Evolutionary conservation across 805 yeast species (phyloP).

Genomic region (Candida germanica): DNA sequence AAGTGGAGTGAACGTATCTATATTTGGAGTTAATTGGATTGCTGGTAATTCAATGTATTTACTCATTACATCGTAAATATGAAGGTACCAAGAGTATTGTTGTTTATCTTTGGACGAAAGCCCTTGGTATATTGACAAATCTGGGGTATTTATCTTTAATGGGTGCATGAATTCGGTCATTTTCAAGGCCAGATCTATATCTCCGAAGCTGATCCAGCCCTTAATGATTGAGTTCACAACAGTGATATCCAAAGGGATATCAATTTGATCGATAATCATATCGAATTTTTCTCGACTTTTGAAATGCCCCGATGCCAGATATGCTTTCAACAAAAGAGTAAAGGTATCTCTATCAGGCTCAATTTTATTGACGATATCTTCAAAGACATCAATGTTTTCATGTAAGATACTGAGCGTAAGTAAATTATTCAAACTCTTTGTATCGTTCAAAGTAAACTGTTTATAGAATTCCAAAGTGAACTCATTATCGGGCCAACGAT

Average conservation of each 20-base stretch:
- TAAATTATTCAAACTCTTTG: slow-evolving; percentile 10
- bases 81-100: slow-evolving; percentile 5
- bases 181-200: slow-evolving; percentile 1
- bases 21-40: slow-evolving; percentile 14
- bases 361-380: slow-evolving; percentile 16
- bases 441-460: slow-evolving; percentile 13
- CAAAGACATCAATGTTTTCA: slow-evolving; percentile 17
- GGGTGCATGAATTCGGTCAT: neutral
- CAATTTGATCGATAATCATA: neutral
- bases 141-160: neutral
- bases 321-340: neutral
- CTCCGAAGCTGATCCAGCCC: slow-evolving; percentile 7
- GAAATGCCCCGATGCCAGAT: neutral
- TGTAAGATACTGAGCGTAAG: slow-evolving; percentile 24
- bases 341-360: slow-evolving; percentile 11
- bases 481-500: slow-evolving; percentile 5
- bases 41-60: slow-evolving; percentile 2
- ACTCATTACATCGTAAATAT: slow-evolving; percentile 8
- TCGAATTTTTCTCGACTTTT: slow-evolving; percentile 1
- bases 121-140: slow-evolving; percentile 3
- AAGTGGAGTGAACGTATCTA: slow-evolving; percentile 17
- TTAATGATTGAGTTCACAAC: slow-evolving; percentile 9
- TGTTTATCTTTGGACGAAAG: slow-evolving; percentile 4
- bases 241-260: slow-evolving; percentile 10
- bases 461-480: slow-evolving; percentile 22